A percentile compares a stretch with the other conserved stretches of the same genome.
Conservation (phyloP, 495 filamentous ascomycete species). For the Penicillium pancosmium region DNA sequence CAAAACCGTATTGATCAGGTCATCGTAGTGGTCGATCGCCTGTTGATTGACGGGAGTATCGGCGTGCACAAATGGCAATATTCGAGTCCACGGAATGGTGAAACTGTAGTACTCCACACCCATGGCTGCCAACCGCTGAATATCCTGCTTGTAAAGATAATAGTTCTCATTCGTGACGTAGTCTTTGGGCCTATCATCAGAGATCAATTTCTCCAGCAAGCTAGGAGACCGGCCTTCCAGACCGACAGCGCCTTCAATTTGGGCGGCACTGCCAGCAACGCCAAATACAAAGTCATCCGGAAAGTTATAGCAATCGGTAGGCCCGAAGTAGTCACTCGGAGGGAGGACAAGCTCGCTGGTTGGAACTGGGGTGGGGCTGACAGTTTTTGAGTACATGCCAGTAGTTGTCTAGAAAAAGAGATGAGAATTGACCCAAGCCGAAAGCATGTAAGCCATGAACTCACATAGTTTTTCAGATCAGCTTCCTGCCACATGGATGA, state of each 20-base stretch:
- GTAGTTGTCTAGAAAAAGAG: constrained; percentile 22
- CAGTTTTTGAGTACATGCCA: constrained; percentile 36
- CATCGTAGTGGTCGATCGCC: constrained; percentile 49
- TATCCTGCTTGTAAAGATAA: constrained; percentile 56
- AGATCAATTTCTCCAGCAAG: constrained; percentile 37
- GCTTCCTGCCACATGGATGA: constrained; percentile 35
- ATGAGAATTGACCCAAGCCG: background rate
- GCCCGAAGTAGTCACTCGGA: constrained; percentile 33
- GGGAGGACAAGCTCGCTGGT: constrained; percentile 39
- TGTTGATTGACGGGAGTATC: constrained; percentile 47
- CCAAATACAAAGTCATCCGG: constrained; percentile 55
- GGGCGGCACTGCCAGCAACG: constrained; percentile 51
- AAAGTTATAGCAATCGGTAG: constrained; percentile 34
- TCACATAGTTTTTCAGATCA: constrained; percentile 31
- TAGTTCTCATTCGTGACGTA: constrained; percentile 52
- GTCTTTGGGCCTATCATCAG: constrained; percentile 26
- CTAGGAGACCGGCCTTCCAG: constrained; percentile 47
- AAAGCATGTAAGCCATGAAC: constrained; percentile 1
- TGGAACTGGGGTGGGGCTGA: constrained; percentile 37
- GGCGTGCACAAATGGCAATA: constrained; percentile 45
- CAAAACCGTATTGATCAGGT: constrained; percentile 46
- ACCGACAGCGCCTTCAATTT: constrained; percentile 51
- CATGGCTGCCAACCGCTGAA: constrained; percentile 48
- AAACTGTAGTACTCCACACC: constrained; percentile 54
- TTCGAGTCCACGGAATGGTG: constrained; percentile 48